These are phyloP conservation scores for Apostasia shenzhenica DNA, from an alignment of 106 monocot species.

Conservation along the genomic window DNA sequence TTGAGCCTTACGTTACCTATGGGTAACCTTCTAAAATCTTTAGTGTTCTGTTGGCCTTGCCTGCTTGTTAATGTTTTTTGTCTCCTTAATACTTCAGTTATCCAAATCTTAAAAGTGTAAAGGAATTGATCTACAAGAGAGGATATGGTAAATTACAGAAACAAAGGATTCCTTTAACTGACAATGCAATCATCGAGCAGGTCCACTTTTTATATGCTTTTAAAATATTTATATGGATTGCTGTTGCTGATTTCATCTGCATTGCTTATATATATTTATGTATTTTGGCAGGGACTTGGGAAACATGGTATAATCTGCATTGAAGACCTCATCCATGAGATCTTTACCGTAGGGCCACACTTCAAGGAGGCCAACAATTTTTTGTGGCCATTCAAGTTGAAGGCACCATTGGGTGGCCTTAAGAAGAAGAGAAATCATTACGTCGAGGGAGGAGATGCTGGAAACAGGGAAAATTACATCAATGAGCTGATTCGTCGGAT, in stretches of 20 bases:
- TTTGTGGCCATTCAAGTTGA: conserved; percentile 39
- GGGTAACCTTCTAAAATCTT: conserved; percentile 8
- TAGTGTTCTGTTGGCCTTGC: neutral
- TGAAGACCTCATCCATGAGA: conserved; percentile 45
- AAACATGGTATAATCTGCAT: conserved; percentile 33
- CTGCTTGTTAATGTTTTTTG: neutral
- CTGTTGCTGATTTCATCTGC: neutral
- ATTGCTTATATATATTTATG: no score
- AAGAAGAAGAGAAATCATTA: conserved; percentile 49
- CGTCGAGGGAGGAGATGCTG: conserved; percentile 45
- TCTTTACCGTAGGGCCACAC: conserved; percentile 39
- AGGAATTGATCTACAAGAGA: conserved; percentile 42
- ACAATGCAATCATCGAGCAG: conserved; percentile 12
- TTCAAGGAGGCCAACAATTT: conserved; percentile 47
- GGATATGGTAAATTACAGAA: conserved; percentile 9
- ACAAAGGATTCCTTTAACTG: conserved; percentile 26
- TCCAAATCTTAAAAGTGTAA: conserved; percentile 39
- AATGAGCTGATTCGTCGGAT: conserved; percentile 43
- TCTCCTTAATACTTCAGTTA: conserved; percentile 14
- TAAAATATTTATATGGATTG: neutral
- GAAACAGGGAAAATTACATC: conserved; percentile 37
- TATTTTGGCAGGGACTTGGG: conserved; percentile 21
- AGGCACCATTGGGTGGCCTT: conserved; percentile 28
- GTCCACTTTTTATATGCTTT: neutral
- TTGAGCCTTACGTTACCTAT: conserved; percentile 43